Evolutionary conservation across 108 stramenopile genomes (phyloP), one percentile per base, ranked within the genome.

Genomic region (Cylindrotheca closterium): DNA sequence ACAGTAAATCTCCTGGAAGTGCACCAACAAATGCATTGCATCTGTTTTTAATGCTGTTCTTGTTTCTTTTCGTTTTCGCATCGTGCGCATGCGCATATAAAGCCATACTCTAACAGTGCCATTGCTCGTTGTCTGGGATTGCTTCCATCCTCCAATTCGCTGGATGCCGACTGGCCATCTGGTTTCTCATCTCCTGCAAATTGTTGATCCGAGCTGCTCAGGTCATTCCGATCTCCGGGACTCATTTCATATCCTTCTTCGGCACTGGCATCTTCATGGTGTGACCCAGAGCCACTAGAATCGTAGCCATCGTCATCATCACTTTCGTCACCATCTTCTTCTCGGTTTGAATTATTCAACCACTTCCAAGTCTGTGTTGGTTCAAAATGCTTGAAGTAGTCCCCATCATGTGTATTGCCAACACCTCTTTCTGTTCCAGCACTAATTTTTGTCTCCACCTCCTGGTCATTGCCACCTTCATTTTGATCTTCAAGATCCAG

Each of bases 361-460:
- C 65, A 73, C 65, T 55, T 70, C 70, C 70, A 70, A 26, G 71
- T 73, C 18, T 65, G 42, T 15, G 65, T 73, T 15, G 71, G 58
- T 37, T 58, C 17, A 30, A 59, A 67, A 29, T 67, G 65, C 7
- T 58, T 42, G 52, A 73, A 67, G 4, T 47, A 54, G 5, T 58
- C 30, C 3, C 60, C 37, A 42, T 42, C n/a, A n/a, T n/a, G n/a
- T n/a, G n/a, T n/a, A n/a, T n/a, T n/a, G n/a, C n/a, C n/a, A n/a
- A n/a, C n/a, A n/a, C n/a, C n/a, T n/a, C n/a, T n/a, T n/a, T n/a
- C n/a, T n/a, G n/a, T n/a, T n/a, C n/a, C n/a, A n/a, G n/a, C n/a
- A n/a, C n/a, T n/a, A n/a, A n/a, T n/a, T n/a, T n/a, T n/a, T n/a
- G n/a, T n/a, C n/a, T n/a, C n/a, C n/a, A n/a, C n/a, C n/a, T n/a